Evolutionary conservation across 2,329 filamentous ascomycete species (phyloP).

Genomic region (Phialocephala subalpina): DNA sequence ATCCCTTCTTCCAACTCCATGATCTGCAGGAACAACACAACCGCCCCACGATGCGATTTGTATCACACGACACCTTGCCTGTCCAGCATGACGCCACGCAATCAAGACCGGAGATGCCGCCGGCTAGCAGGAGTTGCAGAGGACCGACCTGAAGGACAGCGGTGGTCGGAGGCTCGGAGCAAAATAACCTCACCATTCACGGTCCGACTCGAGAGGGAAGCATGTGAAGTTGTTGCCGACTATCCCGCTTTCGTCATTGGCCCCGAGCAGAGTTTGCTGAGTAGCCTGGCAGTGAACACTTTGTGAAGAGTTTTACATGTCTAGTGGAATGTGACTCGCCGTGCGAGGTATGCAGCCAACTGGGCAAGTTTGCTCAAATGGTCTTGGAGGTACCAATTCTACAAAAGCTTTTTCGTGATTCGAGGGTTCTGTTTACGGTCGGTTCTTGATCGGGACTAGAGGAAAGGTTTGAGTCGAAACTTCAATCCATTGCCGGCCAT

Average conservation of each 20-base stretch:
- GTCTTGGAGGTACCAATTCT: too few species aligned
- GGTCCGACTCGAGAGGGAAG: neutral
- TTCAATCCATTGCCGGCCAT: too few species aligned
- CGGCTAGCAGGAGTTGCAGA: neutral
- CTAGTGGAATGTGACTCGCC: too few species aligned
- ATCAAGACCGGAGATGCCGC: conserved; percentile 6
- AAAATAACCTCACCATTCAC: neutral
- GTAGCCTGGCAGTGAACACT: too few species aligned
- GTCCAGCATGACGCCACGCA: neutral
- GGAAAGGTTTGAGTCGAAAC: neutral
- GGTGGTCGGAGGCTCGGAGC: too few species aligned
- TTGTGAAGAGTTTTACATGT: too few species aligned
- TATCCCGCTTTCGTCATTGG: neutral
- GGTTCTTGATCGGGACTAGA: neutral
- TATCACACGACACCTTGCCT: conserved; percentile 5
- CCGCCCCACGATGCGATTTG: neutral
- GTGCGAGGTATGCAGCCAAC: too few species aligned
- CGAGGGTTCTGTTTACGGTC: too few species aligned
- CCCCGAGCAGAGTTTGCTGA: neutral
- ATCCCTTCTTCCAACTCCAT: neutral
- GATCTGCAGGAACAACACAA: neutral
- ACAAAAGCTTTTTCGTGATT: too few species aligned
- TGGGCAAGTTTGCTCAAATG: too few species aligned
- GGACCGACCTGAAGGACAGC: too few species aligned
- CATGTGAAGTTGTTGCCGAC: neutral